These are phyloP conservation scores for Paraphysoderma sedebokerense DNA, from an alignment of 371 early-diverging fungal genomes.

Conservation along the genomic window DNA sequence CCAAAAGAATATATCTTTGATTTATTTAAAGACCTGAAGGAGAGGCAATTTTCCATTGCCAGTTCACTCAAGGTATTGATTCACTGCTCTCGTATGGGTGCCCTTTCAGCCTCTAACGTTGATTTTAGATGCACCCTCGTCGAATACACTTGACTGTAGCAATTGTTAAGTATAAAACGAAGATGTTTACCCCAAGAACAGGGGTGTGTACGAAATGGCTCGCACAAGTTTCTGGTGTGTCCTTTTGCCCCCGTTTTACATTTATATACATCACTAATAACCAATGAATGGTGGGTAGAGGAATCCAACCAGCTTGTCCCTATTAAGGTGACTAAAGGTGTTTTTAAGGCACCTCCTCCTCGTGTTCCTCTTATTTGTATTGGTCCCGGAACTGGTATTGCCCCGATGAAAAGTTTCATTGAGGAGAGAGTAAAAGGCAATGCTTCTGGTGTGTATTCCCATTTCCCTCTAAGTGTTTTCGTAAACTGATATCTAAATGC, in stretches of 20 bases:
- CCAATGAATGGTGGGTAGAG: background rate
- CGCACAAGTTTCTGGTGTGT: background rate
- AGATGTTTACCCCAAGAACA: conserved; percentile 38
- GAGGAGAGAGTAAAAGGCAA: conserved; percentile 33
- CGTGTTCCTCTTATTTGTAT: conserved; percentile 45
- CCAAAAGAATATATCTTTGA: conserved; percentile 70
- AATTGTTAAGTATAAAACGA: conserved; percentile 68
- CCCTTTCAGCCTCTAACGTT: background rate
- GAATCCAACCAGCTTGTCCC: conserved; percentile 24
- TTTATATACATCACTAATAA: too few species aligned
- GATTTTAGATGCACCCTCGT: conserved; percentile 18
- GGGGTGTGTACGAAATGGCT: conserved; percentile 80
- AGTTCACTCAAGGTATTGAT: conserved; percentile 19
- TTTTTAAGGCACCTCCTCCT: conserved; percentile 43
- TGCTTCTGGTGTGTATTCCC: conserved; percentile 14
- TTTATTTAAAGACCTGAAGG: conserved; percentile 53
- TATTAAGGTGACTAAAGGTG: conserved; percentile 46
- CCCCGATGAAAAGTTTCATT: conserved; percentile 78
- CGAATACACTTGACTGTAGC: conserved; percentile 60
- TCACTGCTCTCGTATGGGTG: conserved; percentile 8
- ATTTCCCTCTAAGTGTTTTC: conserved; percentile 14
- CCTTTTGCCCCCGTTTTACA: background rate
- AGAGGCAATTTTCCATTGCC: conserved; percentile 73
- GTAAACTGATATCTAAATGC: conserved; percentile 9
- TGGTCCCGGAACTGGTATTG: conserved; percentile 75